A percentile compares a stretch with the other conserved stretches of the same genome.
These are phyloP conservation scores for Jatropha multifida DNA, from an alignment of 441 rosid species.

Conservation along the genomic window DNA sequence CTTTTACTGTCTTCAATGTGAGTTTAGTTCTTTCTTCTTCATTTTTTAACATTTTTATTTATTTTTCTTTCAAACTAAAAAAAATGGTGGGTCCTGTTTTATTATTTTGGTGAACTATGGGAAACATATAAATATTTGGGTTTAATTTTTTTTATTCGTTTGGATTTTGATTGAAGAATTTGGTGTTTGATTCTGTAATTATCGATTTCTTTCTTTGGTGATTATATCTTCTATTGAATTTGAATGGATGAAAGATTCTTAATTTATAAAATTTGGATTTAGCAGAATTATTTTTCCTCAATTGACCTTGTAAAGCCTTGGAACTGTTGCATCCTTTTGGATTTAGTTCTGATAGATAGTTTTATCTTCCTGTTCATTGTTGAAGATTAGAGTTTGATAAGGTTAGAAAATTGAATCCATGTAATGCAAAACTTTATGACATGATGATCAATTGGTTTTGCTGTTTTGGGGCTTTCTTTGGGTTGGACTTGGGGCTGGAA, in stretches of 20 bases:
- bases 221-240: background rate
- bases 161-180: conserved; percentile 7
- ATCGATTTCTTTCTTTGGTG: background rate
- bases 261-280: conserved; percentile 8
- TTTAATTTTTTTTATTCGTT: background rate
- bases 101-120: background rate
- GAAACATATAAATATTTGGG: background rate
- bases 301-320: conserved; percentile 8
- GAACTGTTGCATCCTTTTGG: conserved; percentile 1
- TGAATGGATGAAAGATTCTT: background rate
- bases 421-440: too few species aligned
- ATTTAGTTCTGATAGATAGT: conserved; percentile 3
- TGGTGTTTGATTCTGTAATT: background rate
- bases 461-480: background rate
- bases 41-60: background rate
- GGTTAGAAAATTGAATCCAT: background rate
- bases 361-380: background rate
- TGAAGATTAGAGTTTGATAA: conserved; percentile 11
- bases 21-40: conserved; percentile 26
- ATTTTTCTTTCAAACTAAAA: background rate
- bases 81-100: background rate
- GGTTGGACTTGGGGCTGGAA: background rate
- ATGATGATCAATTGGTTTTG: background rate
- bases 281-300: background rate
- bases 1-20: conserved; percentile 84